A percentile compares a stretch with the other conserved stretches of the same genome.
phyloP scores from a whole-genome alignment of 2,329 filamentous ascomycete genomes.

The Aspergillus transmontanensis region DNA sequence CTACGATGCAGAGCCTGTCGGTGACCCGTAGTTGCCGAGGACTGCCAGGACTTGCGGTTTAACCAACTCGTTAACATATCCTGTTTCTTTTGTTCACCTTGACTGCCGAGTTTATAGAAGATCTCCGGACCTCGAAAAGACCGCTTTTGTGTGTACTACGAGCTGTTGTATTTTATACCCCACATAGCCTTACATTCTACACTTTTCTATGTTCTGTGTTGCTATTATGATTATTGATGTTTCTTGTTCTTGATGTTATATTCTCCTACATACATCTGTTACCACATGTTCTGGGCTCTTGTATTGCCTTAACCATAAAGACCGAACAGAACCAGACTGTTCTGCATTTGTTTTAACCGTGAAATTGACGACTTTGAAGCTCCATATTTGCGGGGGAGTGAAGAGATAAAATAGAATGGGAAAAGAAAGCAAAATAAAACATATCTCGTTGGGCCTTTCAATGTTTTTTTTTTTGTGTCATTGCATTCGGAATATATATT shows the following conservation, averaged over 20 bases:
- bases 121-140: background rate
- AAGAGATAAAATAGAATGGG: background rate
- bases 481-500: background rate
- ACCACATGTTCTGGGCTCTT: background rate
- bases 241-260: background rate
- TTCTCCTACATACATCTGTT: background rate
- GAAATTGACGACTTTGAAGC: background rate
- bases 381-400: background rate
- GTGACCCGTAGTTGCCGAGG: background rate
- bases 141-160: slow-evolving; percentile 10
- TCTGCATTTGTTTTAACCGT: background rate
- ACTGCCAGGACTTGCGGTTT: background rate
- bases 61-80: background rate
- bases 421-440: background rate
- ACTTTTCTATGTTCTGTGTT: slow-evolving; percentile 2
- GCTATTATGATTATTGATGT: background rate
- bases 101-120: background rate
- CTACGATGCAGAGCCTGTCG: background rate
- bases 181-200: slow-evolving; percentile 3
- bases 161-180: slow-evolving; percentile 14
- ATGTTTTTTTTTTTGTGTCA: background rate
- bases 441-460: background rate
- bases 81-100: slow-evolving; percentile 1
- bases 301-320: background rate
- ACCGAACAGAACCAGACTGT: slow-evolving; percentile 13